phyloP scores from a whole-genome alignment of 1,139 yeast species.

The Hansenula anomala region DNA sequence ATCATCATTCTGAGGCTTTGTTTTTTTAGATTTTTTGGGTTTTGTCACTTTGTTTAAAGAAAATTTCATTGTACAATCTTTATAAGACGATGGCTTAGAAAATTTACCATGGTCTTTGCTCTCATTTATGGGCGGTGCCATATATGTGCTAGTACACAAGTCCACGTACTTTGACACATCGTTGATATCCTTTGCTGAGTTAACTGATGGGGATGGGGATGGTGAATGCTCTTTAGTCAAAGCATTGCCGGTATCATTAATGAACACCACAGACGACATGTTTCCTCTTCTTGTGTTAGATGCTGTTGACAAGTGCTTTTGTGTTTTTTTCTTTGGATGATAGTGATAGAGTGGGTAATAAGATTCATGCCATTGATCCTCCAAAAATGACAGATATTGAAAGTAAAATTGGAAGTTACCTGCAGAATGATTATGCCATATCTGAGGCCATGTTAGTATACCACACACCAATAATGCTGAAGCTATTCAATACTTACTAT shows the following conservation, averaged over 20 bases:
- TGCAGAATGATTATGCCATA: slow-evolving; percentile 3
- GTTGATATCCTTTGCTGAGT: not conserved
- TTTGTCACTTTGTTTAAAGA: not conserved
- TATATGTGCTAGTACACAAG: not conserved
- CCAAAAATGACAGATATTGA: slow-evolving; percentile 12
- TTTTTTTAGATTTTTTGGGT: not conserved
- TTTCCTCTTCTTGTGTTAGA: not conserved
- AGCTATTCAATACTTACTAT: slow-evolving; percentile 8
- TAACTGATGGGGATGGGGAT: not conserved
- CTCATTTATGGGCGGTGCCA: too few species aligned
- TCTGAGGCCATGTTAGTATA: slow-evolving; percentile 3
- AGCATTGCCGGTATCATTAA: not conserved
- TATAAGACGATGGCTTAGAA: not conserved
- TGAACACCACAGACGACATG: not conserved
- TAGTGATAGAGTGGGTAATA: slow-evolving; percentile 13
- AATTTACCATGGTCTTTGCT: too few species aligned
- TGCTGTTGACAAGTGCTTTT: not conserved
- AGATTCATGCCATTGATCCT: slow-evolving; percentile 15
- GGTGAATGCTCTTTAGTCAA: not conserved
- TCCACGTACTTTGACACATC: slow-evolving; percentile 1
- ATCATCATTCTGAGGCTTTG: not conserved
- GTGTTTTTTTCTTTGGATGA: slow-evolving; percentile 8
- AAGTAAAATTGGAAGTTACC: slow-evolving; percentile 8
- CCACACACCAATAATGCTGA: not conserved
- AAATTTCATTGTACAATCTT: not conserved